Conservation (phyloP, 441 rosid species). For the Macaranga tanarius region DNA sequence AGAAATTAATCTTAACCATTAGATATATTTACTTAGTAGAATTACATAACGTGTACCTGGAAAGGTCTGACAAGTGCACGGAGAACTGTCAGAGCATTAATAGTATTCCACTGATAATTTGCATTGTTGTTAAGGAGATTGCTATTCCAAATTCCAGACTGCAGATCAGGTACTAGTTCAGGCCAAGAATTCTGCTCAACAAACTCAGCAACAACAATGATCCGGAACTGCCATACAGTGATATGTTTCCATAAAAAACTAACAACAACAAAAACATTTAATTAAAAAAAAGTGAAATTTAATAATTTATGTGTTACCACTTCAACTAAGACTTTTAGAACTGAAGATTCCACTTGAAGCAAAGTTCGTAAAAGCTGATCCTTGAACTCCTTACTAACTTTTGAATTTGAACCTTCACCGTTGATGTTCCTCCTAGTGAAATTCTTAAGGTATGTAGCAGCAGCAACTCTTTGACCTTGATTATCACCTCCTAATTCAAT, state of each 20-base stretch:
- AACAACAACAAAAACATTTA: background rate
- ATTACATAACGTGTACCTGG: conserved; percentile 47
- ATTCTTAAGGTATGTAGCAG: conserved; percentile 81
- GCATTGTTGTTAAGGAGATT: conserved; percentile 39
- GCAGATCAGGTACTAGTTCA: conserved; percentile 64
- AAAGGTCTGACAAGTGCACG: conserved; percentile 71
- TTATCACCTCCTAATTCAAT: conserved; percentile 53
- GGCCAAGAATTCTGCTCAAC: conserved; percentile 77
- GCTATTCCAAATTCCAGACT: conserved; percentile 61
- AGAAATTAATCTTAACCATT: conserved; percentile 7
- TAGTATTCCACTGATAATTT: conserved; percentile 49
- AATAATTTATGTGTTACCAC: conserved; percentile 38
- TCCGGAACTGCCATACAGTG: conserved; percentile 52
- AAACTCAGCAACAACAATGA: conserved; percentile 59
- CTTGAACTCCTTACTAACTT: conserved; percentile 69
- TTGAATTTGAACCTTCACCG: conserved; percentile 33
- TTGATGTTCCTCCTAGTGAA: conserved; percentile 51
- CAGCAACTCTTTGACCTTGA: conserved; percentile 66
- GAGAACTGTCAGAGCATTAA: conserved; percentile 59
- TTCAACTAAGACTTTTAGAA: conserved; percentile 78
- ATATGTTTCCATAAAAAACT: conserved; percentile 6
- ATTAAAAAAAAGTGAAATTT: background rate
- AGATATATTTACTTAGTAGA: background rate
- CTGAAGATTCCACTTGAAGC: conserved; percentile 54
- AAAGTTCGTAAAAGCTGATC: conserved; percentile 64